Base-by-base conservation (phyloP, 73 alveolate genomes). In the Uronychia binucleata region DNA sequence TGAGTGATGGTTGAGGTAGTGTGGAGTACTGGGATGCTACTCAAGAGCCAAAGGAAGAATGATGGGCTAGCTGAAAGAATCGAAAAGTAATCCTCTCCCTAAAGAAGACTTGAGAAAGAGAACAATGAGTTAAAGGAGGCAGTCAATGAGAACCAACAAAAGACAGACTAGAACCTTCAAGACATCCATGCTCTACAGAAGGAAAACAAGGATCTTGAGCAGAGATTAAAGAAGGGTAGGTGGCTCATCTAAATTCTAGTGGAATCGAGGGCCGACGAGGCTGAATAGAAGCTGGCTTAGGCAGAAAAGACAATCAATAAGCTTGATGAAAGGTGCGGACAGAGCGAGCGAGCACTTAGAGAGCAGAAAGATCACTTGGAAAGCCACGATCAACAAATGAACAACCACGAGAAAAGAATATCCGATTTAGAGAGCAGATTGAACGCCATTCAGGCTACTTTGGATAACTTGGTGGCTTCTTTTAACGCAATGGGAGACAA, bases 1-100 rank as follows among this genome's bases (percentile, higher is more conserved):
- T 46, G 67, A 46, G 67, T 46, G 67, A 46, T 46, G 67, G 67
- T 46, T 46, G 67, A 46, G 67, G 67, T 46, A 46, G 67, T 46
- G 67, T 46, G 67, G 67, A 46, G 67, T 46, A 5, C 67, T 5
- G 5, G 5, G 67, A n/a, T n/a, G n/a, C n/a, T n/a, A 46, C 5
- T 19, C 67, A 46, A 19, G 19, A 46, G 67, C 19, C 67, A 11
- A 46, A 46, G 67, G 19, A 46, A 46, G 67, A 46, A 46, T 46
- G 67, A 46, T 46, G 5, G n/a, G 5, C 19, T 46, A 11, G 67
- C 5, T 11, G n/a, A 46, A 46, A 46, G 67, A 19, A 46, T 46
- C 67, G n/a, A 11, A 5, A 46, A 46, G 67, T 46, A 46, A 46
- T 46, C 19, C 19, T 46, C 67, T 46, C 5, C 67, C 19, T 11